Conservation (phyloP, 768 basidiomycete genomes). For the Zangia roseola region DNA sequence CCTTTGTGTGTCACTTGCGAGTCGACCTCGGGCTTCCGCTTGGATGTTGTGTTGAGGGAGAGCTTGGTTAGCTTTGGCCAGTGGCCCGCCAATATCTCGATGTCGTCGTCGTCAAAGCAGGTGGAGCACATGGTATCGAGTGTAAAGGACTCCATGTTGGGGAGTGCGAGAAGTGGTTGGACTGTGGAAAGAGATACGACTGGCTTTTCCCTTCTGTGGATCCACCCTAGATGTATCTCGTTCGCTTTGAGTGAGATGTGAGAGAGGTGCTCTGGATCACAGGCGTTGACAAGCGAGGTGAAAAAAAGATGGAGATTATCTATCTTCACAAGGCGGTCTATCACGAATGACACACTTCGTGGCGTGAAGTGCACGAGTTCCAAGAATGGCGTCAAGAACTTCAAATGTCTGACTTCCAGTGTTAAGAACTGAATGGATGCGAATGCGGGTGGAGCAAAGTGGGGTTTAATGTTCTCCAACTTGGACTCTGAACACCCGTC, state of each 20-base stretch:
- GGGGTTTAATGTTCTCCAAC: constrained; percentile 15
- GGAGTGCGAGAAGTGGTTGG: constrained; percentile 16
- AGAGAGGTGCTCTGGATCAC: constrained; percentile 4
- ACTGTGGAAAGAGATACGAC: constrained; percentile 17
- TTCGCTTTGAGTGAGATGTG: constrained; percentile 13
- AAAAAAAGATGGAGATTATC: constrained; percentile 25
- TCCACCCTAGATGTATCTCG: too few species aligned
- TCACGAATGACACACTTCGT: constrained; percentile 12
- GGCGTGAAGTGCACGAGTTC: constrained; percentile 20
- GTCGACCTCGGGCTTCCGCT: constrained; percentile 18
- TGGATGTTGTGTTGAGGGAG: constrained; percentile 16
- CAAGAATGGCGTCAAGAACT: constrained; percentile 19
- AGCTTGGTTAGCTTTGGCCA: constrained; percentile 19
- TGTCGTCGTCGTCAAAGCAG: constrained; percentile 18
- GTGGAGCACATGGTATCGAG: constrained; percentile 21
- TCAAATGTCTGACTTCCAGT: constrained; percentile 10
- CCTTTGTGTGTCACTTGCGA: constrained; percentile 22
- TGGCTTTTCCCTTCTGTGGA: too few species aligned
- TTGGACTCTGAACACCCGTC: too few species aligned
- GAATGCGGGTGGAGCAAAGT: constrained; percentile 17
- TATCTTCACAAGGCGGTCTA: too few species aligned
- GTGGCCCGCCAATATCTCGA: constrained; percentile 16
- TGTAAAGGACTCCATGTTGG: constrained; percentile 10
- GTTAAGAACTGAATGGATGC: constrained; percentile 10
- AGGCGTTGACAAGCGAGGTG: constrained; percentile 15